Evolutionary conservation across 2,329 filamentous ascomycete species (phyloP), one percentile per base, ranked within the genome.

Genomic region (Aspergillus hortae): DNA sequence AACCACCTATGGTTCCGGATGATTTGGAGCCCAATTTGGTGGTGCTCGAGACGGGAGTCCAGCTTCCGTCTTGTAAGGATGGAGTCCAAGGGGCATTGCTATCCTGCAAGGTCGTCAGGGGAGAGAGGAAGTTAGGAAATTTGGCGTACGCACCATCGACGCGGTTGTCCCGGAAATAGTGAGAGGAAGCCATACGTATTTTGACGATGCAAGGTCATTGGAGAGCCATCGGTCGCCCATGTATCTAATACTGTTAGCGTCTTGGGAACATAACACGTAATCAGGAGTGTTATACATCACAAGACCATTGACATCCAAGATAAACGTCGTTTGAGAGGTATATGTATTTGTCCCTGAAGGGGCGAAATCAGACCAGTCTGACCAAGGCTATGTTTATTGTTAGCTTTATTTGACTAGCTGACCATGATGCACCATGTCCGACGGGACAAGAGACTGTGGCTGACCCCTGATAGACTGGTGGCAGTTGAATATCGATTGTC

Each of bases 221-320:
- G 75, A 78, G 0, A 81, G 67, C 85, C 86, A 88, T 19, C 86
- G 80, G 67, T 89, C 85, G 17, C 86, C 85, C 68, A 87, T 80
- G 67, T 87, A 88, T 56, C 56, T 58, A 19, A 11, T 27, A 4
- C 11, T 2, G 36, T 56, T 33, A 43, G 17, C 21, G 23, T 6
- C 23, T 23, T 23, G 6, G 2, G 23, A 1, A 23, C 4, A 23
- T 23, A 6, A 23, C 23, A 6, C 4, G 23, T 2, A 23, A 5
- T 23, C 23, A 6, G 5, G 6, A 23, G 23, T 6, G 12, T 10
- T 19, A 35, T 35, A 60, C 57, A 35, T 63, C 60, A 43, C 56
- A 42, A 63, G 58, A 10, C 23, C 80, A 62, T 4, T 69, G 66
- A 17, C 38, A 9, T 32, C 25, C 5, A 87, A 74, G 19, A 88